phyloP scores from a whole-genome alignment of 2,329 filamentous ascomycete genomes.

The Aspergillus sp. region DNA sequence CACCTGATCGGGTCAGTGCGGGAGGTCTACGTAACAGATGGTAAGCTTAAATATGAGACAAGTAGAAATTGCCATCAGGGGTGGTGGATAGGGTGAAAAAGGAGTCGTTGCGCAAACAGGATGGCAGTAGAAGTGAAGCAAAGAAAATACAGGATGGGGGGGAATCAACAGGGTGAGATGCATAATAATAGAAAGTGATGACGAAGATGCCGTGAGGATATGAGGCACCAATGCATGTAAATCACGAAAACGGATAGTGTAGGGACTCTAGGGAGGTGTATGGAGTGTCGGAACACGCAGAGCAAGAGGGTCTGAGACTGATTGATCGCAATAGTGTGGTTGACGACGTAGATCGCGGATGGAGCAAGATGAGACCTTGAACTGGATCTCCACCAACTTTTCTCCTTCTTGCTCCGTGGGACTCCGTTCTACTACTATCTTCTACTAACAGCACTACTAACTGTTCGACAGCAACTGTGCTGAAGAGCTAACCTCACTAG shows the following conservation, averaged over 20 bases:
- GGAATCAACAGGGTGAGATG: neutral
- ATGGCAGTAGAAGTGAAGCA: neutral
- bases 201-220: neutral
- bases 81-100: no score
- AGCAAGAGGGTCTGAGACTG: neutral
- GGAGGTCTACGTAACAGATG: neutral
- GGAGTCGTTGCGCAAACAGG: neutral
- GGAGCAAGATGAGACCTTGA: neutral
- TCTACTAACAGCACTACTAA: neutral
- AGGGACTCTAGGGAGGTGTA: neutral
- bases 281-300: neutral
- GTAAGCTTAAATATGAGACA: constrained; percentile 5
- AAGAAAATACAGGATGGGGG: neutral
- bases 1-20: neutral
- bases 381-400: neutral
- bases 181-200: neutral
- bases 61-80: neutral
- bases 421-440: neutral
- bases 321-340: constrained; percentile 3
- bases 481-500: no score
- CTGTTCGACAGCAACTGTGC: no score
- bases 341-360: neutral
- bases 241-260: constrained; percentile 1
- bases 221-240: constrained; percentile 3
- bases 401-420: neutral